Base-by-base conservation (phyloP, 768 basidiomycete genomes). In the Mycena chlorophos region DNA sequence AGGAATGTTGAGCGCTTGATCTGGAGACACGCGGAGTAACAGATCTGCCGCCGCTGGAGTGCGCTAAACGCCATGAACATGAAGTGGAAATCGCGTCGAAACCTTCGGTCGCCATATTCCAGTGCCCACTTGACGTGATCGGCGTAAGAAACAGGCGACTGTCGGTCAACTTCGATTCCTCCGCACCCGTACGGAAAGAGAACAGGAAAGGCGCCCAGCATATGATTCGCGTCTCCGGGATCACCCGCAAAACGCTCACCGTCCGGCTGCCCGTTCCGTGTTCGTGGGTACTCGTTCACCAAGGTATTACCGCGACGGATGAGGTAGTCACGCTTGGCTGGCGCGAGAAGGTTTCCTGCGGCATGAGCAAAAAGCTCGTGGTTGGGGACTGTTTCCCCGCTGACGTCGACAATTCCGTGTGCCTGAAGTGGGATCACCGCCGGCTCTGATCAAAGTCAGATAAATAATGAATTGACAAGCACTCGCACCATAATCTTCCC, bases 151-250 rank as follows among this genome's bases (percentile, higher is more conserved):
- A 34, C 31, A 8, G 31, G 10, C 31, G 8, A 8, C 31, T 43
- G 10, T 6, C 40, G 40, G 20, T 43, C 40, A 10, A 43, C 40
- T 43, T 43, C 40, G 22, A 43, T 6, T 43, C 40, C 40, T 16
- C 40, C 40, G 12, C 8, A 12, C 40, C 40, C 40, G 40, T 73
- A 76, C 3, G 74, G 73, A 53, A 73, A 76, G 10, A 0, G 73
- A 60, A 0, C 46, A 48, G 0, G 73, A 45, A 73, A 76, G 10
- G 63, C 46, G 1, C 68, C 70, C 13, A 72, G 54, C 0, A 71
- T 31, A 42, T 71, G 71, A 48, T 72, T 71, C 0, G 67, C 61
- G 42, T 69, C 59, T 13, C 58, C 55, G 0, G 63, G 54, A 16
- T 65, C 68, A 1, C 67, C 69, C 19, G 66, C 59, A 19, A 40